Evolutionary conservation across 1,284 basidiomycete species (phyloP).

Genomic region (Sphagnurus paluster): DNA sequence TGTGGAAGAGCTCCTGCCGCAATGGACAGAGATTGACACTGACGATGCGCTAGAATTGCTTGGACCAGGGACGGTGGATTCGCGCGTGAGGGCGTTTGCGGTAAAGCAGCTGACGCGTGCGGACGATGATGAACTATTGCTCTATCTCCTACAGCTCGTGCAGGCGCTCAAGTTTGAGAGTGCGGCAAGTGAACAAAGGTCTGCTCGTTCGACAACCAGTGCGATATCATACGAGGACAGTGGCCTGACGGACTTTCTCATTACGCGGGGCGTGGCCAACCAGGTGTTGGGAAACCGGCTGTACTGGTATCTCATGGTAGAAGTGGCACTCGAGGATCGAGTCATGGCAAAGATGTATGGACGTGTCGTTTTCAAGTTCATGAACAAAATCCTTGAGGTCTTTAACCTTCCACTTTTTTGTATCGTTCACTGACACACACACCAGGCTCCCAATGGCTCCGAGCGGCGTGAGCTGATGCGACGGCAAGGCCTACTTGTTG

Average conservation of each 20-base stretch:
- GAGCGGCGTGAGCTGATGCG: slow-evolving; percentile 81
- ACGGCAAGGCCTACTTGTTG: slow-evolving; percentile 85
- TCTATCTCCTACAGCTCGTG: slow-evolving; percentile 95
- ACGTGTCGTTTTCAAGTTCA: slow-evolving; percentile 85
- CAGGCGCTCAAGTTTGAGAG: slow-evolving; percentile 97
- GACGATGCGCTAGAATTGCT: slow-evolving; percentile 96
- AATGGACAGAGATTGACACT: slow-evolving; percentile 97
- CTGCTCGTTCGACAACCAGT: slow-evolving; percentile 63
- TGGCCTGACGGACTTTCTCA: slow-evolving; percentile 89
- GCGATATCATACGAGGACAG: slow-evolving; percentile 82
- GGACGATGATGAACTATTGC: slow-evolving; percentile 92
- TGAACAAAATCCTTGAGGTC: slow-evolving; percentile 85
- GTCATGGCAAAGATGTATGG: slow-evolving; percentile 91
- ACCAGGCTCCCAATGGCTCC: slow-evolving; percentile 68
- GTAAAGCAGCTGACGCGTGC: slow-evolving; percentile 89
- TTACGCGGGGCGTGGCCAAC: slow-evolving; percentile 82
- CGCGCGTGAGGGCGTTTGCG: slow-evolving; percentile 90
- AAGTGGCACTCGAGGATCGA: slow-evolving; percentile 79
- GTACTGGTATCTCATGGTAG: slow-evolving; percentile 98
- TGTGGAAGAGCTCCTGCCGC: slow-evolving; percentile 91
- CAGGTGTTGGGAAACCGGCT: slow-evolving; percentile 87
- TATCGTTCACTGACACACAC: slow-evolving; percentile 13
- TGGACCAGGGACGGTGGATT: slow-evolving; percentile 89
- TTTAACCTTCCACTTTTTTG: slow-evolving; percentile 17
- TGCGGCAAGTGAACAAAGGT: slow-evolving; percentile 68